phyloP scores from a whole-genome alignment of 164 flowering plant species.

The Magnolia officinalis region DNA sequence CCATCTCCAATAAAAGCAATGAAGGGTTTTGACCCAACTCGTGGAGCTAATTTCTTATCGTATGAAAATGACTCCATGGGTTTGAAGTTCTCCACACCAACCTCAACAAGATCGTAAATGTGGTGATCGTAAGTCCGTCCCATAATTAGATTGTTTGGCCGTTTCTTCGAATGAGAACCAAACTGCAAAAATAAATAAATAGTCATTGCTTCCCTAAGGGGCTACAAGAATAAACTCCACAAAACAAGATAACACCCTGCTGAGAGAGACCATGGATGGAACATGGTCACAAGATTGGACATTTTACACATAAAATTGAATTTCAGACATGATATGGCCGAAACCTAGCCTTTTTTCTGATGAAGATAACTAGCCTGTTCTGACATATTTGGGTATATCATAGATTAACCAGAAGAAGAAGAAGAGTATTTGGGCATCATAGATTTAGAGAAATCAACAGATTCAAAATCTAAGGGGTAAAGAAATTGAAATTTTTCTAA shows the following conservation, averaged over 20 bases:
- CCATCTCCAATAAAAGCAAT: slow-evolving; percentile 82
- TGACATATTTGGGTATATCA: too few species aligned
- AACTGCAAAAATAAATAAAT: slow-evolving; percentile 40
- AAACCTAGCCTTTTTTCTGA: too few species aligned
- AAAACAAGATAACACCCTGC: not conserved
- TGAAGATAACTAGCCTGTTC: too few species aligned
- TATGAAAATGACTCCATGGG: slow-evolving; percentile 52
- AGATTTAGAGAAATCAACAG: not conserved
- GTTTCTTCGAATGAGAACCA: slow-evolving; percentile 88
- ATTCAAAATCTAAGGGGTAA: not conserved
- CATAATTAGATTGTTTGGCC: slow-evolving; percentile 80
- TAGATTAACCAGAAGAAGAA: not conserved
- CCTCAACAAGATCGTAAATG: slow-evolving; percentile 92
- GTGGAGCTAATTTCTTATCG: slow-evolving; percentile 76
- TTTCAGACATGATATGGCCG: not conserved
- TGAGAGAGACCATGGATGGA: too few species aligned
- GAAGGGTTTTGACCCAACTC: slow-evolving; percentile 78
- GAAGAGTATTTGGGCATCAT: not conserved
- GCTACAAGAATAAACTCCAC: not conserved
- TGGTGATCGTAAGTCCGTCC: slow-evolving; percentile 87
- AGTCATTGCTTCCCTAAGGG: not conserved
- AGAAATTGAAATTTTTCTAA: not conserved
- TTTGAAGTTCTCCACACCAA: slow-evolving; percentile 86
- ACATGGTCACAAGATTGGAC: not conserved
- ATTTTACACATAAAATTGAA: not conserved